Base-by-base conservation (phyloP, 345 rosid genomes). In the Rubroshorea leprosula region DNA sequence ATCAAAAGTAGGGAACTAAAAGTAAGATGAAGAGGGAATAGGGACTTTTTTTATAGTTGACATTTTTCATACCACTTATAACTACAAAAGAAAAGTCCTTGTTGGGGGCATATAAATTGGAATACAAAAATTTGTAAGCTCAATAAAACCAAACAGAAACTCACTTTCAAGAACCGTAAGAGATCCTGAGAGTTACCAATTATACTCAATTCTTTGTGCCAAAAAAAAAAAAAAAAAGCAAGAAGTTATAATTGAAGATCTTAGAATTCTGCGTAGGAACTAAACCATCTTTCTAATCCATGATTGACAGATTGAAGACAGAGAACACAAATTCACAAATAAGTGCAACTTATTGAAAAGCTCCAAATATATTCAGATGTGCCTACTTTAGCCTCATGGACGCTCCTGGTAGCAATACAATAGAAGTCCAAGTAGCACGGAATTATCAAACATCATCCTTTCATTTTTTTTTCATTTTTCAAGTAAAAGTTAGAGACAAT, bases 1-100 rank as follows among this genome's bases (percentile, higher is more conserved):
- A 63, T 23, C 56, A 61, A 65, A 60, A 61, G 44, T 29, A 31
- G 12, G 57, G 19, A 64, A 53, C 41, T n/a, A 56, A 55, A 23
- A 10, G 15, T 6, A 25, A 35, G 16, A 14, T n/a, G n/a, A 0
- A 16, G 27, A 44, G 57, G 5, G 38, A 15, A 48, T 41, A 17
- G 1, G 26, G 43, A 35, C n/a, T 44, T 14, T n/a, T n/a, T n/a
- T n/a, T n/a, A n/a, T n/a, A n/a, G n/a, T n/a, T n/a, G n/a, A n/a
- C n/a, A n/a, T n/a, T n/a, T n/a, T n/a, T n/a, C n/a, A n/a, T n/a
- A n/a, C n/a, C n/a, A n/a, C n/a, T n/a, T n/a, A n/a, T n/a, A n/a
- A n/a, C n/a, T n/a, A n/a, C n/a, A n/a, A n/a, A n/a, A n/a, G n/a
- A n/a, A n/a, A n/a, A n/a, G n/a, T n/a, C n/a, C n/a, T n/a, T n/a